phyloP scores from a whole-genome alignment of 495 filamentous ascomycete species.

The Aspergillus conjunctus region DNA sequence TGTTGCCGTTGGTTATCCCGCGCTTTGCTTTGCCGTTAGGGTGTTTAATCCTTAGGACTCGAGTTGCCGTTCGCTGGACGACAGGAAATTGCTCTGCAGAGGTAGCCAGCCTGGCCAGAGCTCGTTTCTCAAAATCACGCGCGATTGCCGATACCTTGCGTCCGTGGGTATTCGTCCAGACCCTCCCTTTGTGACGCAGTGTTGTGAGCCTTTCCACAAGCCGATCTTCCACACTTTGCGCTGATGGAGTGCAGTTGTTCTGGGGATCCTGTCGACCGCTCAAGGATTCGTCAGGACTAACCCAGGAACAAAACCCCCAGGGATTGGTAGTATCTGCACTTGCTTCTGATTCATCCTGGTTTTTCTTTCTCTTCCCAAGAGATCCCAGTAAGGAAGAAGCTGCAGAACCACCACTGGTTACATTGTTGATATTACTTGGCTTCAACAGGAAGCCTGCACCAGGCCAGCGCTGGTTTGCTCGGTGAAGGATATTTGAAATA shows the following conservation, averaged over 20 bases:
- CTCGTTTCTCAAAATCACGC: conserved; percentile 23
- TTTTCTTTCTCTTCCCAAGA: conserved; percentile 26
- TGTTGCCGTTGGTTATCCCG: conserved; percentile 10
- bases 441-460: conserved; percentile 12
- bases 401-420: conserved; percentile 18
- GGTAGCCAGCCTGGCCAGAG: conserved; percentile 13
- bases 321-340: conserved; percentile 14
- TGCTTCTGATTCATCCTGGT: conserved; percentile 5
- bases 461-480: conserved; percentile 18
- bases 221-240: conserved; percentile 15
- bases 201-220: conserved; percentile 15
- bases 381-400: conserved; percentile 34
- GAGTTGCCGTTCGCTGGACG: conserved; percentile 18
- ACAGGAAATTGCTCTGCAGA: conserved; percentile 18
- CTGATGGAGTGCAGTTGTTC: conserved; percentile 1
- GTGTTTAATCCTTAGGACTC: conserved; percentile 17
- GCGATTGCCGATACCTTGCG: conserved; percentile 23
- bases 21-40: conserved; percentile 16
- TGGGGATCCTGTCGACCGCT: conserved; percentile 12
- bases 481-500: conserved; percentile 21
- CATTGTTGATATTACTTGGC: conserved; percentile 17
- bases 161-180: conserved; percentile 19
- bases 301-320: conserved; percentile 27
- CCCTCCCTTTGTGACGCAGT: conserved; percentile 21
- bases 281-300: conserved; percentile 11